Conservation (phyloP, 805 yeast species). For the Jamesozyma spencerorum region DNA sequence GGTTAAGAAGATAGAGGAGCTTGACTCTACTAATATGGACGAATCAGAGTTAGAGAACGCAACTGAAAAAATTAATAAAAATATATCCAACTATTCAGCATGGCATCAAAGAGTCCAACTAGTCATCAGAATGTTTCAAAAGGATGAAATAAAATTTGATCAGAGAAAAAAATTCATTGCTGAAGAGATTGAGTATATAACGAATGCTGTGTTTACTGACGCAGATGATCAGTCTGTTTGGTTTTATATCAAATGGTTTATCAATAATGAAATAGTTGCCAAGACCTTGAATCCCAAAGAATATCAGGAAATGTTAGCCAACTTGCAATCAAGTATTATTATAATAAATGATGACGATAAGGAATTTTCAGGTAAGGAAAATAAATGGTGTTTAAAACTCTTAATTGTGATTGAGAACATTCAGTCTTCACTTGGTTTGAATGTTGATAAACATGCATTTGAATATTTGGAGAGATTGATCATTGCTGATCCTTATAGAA, state of each 20-base stretch:
- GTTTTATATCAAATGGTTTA: conserved; percentile 80
- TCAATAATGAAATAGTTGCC: conserved; percentile 30
- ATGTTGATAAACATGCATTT: conserved; percentile 23
- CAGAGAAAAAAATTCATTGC: conserved; percentile 30
- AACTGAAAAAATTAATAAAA: conserved; percentile 63
- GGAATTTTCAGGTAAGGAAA: conserved; percentile 53
- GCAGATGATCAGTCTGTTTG: conserved; percentile 92
- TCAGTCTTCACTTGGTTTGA: conserved; percentile 25
- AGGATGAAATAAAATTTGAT: conserved; percentile 17
- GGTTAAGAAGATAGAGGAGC: conserved; percentile 31
- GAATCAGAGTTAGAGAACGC: conserved; percentile 64
- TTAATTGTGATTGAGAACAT: conserved; percentile 38
- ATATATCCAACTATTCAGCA: conserved; percentile 90
- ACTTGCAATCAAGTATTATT: conserved; percentile 40
- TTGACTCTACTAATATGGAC: conserved; percentile 26
- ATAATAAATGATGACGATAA: conserved; percentile 67
- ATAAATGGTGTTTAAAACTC: conserved; percentile 69
- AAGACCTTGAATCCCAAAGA: conserved; percentile 21
- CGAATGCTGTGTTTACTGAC: conserved; percentile 83
- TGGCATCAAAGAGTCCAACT: conserved; percentile 84
- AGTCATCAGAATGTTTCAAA: conserved; percentile 42
- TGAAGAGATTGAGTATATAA: conserved; percentile 58
- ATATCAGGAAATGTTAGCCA: conserved; percentile 33
- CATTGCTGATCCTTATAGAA: conserved; percentile 55
- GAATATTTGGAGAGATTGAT: conserved; percentile 35